phyloP scores from a whole-genome alignment of 2,329 filamentous ascomycete species.

The Exophiala phaeomuriformis region DNA sequence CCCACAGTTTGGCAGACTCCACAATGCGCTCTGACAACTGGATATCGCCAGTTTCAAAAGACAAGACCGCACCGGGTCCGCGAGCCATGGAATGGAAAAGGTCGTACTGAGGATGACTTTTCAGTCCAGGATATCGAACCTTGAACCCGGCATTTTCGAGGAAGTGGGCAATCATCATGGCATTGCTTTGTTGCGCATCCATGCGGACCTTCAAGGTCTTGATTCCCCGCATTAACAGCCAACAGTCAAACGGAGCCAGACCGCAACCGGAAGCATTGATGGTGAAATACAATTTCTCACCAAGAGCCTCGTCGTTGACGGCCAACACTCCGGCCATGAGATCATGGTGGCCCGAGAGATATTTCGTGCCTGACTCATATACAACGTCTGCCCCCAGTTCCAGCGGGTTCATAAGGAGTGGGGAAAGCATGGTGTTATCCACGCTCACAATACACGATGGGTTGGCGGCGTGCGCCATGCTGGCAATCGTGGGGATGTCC shows the following conservation, averaged over 20 bases:
- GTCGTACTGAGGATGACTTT: conserved; percentile 92
- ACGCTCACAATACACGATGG: conserved; percentile 76
- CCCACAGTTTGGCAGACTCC: conserved; percentile 83
- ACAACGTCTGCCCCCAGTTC: conserved; percentile 92
- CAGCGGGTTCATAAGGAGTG: conserved; percentile 85
- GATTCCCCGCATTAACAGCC: conserved; percentile 87
- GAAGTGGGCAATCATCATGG: conserved; percentile 68
- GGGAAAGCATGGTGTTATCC: conserved; percentile 98
- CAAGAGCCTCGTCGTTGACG: conserved; percentile 71
- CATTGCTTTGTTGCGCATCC: conserved; percentile 95
- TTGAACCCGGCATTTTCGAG: conserved; percentile 86
- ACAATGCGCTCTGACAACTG: conserved; percentile 83
- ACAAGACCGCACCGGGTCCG: conserved; percentile 86
- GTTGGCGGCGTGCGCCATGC: conserved; percentile 68
- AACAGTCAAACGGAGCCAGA: conserved; percentile 89
- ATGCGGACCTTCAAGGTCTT: conserved; percentile 97
- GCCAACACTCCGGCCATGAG: conserved; percentile 98
- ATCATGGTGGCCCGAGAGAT: conserved; percentile 94
- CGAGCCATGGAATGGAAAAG: conserved; percentile 93
- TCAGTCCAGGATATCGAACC: conserved; percentile 88
- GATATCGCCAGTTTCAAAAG: conserved; percentile 89
- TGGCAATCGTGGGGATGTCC: conserved; percentile 75
- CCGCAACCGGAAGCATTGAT: conserved; percentile 96
- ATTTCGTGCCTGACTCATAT: conserved; percentile 97
- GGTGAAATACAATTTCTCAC: conserved; percentile 88